Percentiles rank a stretch among this genome's conserved stretches.
Evolutionary conservation across 2,329 filamentous ascomycete genomes (phyloP).

Genomic region (Aureobasidium musti): DNA sequence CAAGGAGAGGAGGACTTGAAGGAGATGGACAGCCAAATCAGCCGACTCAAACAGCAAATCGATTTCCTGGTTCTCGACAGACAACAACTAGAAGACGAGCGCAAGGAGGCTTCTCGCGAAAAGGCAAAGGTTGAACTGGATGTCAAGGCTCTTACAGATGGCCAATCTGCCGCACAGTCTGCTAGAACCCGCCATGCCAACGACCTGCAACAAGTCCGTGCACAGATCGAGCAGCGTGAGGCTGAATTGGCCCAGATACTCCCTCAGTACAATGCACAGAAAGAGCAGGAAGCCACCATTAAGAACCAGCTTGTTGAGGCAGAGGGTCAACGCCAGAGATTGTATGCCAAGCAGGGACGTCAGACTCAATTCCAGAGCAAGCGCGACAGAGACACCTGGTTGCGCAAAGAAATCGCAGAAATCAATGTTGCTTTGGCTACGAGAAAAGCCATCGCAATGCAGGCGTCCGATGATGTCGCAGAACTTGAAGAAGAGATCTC

Average conservation of each 20-base stretch:
- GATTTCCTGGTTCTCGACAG: slow-evolving; percentile 84
- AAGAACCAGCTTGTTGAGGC: slow-evolving; percentile 73
- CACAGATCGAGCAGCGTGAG: slow-evolving; percentile 75
- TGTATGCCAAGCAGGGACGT: slow-evolving; percentile 90
- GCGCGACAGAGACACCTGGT: slow-evolving; percentile 79
- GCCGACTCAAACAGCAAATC: slow-evolving; percentile 76
- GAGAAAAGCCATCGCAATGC: slow-evolving; percentile 80
- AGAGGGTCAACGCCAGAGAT: slow-evolving; percentile 71
- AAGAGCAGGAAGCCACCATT: slow-evolving; percentile 69
- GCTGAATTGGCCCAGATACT: slow-evolving; percentile 71
- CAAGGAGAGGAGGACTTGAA: slow-evolving; percentile 78
- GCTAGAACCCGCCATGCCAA: slow-evolving; percentile 68
- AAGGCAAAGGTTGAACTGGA: slow-evolving; percentile 86
- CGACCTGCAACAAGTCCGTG: slow-evolving; percentile 70
- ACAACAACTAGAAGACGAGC: slow-evolving; percentile 83
- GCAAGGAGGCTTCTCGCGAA: slow-evolving; percentile 74
- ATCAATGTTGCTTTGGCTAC: slow-evolving; percentile 73
- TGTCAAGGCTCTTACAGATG: slow-evolving; percentile 78
- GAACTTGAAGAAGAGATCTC: slow-evolving; percentile 71
- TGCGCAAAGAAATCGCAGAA: slow-evolving; percentile 78
- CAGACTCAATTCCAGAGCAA: slow-evolving; percentile 87
- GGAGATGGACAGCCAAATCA: slow-evolving; percentile 75
- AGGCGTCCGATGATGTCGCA: slow-evolving; percentile 79
- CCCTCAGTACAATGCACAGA: slow-evolving; percentile 74
- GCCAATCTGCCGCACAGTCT: slow-evolving; percentile 75